These are phyloP conservation scores for Nasturtium officinale DNA, from an alignment of 345 rosid genomes.

Conservation along the genomic window DNA sequence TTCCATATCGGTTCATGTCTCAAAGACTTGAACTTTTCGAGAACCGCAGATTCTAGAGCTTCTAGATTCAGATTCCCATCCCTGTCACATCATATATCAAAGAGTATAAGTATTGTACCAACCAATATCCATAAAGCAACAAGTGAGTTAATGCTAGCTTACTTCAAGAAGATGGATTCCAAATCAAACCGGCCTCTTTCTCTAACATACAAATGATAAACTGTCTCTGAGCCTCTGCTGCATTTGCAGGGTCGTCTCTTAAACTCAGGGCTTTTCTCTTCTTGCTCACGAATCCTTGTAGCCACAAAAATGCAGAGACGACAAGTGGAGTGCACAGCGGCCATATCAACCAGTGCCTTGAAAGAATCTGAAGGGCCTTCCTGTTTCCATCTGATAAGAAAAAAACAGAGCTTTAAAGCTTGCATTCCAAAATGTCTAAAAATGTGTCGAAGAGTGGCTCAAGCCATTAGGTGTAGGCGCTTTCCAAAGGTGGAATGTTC, in stretches of 20 bases:
- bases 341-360: conserved; percentile 96
- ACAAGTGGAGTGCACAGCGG: conserved; percentile 91
- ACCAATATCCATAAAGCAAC: not conserved
- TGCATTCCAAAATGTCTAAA: conserved; percentile 1
- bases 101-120: conserved; percentile 5
- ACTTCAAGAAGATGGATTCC: conserved; percentile 87
- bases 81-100: conserved; percentile 32
- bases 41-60: conserved; percentile 63
- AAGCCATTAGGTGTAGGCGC: too few relatives aligned
- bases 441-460: too few relatives aligned
- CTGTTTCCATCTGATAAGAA: conserved; percentile 73
- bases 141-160: conserved; percentile 14
- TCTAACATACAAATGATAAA: conserved; percentile 71
- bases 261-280: conserved; percentile 60
- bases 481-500: too few relatives aligned
- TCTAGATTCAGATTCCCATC: conserved; percentile 54
- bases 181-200: conserved; percentile 83
- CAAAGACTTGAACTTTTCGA: conserved; percentile 60
- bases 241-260: conserved; percentile 85
- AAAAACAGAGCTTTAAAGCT: conserved; percentile 13
- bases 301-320: conserved; percentile 91
- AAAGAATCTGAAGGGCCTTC: conserved; percentile 89
- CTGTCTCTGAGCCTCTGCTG: conserved; percentile 55
- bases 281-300: conserved; percentile 64
- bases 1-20: conserved; percentile 78